Conservation (phyloP, 2,329 filamentous ascomycete genomes). For the Blumeria hordei region DNA sequence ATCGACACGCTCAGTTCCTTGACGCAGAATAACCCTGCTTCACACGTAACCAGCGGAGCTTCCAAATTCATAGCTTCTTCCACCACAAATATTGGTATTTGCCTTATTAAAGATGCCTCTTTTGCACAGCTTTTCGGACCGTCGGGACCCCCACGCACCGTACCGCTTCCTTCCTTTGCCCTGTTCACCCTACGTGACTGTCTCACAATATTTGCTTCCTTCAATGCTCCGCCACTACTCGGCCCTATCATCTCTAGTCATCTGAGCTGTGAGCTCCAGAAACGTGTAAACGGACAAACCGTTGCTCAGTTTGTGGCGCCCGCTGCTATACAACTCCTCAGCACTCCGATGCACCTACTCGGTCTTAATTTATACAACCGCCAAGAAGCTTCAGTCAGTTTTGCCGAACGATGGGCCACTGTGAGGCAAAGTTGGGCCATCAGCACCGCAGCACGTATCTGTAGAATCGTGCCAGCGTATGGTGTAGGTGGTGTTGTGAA, state of each 20-base stretch:
- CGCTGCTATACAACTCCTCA: conserved; percentile 52
- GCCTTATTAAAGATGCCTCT: conserved; percentile 72
- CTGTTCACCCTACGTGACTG: conserved; percentile 69
- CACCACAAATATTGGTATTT: conserved; percentile 60
- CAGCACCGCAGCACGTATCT: conserved; percentile 52
- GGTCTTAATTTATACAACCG: conserved; percentile 75
- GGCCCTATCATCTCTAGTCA: conserved; percentile 39
- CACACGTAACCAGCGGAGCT: conserved; percentile 44
- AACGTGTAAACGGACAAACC: conserved; percentile 26
- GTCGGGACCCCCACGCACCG: conserved; percentile 24
- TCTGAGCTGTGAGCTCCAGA: conserved; percentile 27
- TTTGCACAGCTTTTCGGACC: conserved; percentile 68
- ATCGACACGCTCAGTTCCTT: conserved; percentile 62
- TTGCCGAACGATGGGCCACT: conserved; percentile 35
- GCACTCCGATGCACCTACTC: conserved; percentile 64
- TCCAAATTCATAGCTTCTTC: conserved; percentile 64
- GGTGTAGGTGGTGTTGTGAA: conserved; percentile 77
- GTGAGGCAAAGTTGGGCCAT: conserved; percentile 55
- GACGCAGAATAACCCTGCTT: conserved; percentile 28
- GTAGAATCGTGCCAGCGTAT: conserved; percentile 71
- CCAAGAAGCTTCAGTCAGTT: conserved; percentile 18
- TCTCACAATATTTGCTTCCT: conserved; percentile 74
- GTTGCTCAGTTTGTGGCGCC: conserved; percentile 62
- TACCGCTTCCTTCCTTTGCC: conserved; percentile 46
- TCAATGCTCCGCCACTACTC: conserved; percentile 66